Conservation (phyloP, 1,139 yeast genomes). For the Candida dubliniensis region DNA sequence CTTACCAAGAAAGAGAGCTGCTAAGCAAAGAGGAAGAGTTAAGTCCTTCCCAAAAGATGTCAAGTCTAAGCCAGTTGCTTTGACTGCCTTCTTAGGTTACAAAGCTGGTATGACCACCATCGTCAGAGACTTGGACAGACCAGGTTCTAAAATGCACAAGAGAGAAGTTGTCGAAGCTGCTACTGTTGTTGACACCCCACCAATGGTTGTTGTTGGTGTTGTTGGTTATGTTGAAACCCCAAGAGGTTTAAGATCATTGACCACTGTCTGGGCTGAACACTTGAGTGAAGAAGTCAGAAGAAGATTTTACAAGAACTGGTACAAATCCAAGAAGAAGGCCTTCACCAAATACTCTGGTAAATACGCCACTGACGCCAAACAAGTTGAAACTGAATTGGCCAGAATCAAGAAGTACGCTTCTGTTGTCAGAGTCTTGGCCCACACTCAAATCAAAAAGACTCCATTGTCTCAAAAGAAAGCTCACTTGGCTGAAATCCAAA, state of each 20-base stretch:
- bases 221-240: constrained; percentile 99
- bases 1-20: constrained; percentile 99
- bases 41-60: constrained; percentile 99
- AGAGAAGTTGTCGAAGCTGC: constrained; percentile 99
- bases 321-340: constrained; percentile 99
- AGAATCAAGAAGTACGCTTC: constrained; percentile 98
- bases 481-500: constrained; percentile 98
- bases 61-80: constrained; percentile 96
- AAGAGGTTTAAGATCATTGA: constrained; percentile 98
- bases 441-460: constrained; percentile 99
- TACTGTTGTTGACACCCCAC: constrained; percentile 99
- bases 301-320: constrained; percentile 99
- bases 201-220: constrained; percentile 98
- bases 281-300: constrained; percentile 98
- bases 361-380: constrained; percentile 90
- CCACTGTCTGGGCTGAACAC: constrained; percentile 99
- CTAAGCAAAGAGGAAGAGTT: constrained; percentile 97
- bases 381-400: constrained; percentile 94
- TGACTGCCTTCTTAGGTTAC: constrained; percentile 99
- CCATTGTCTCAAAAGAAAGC: constrained; percentile 99
- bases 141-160: constrained; percentile 99
- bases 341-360: constrained; percentile 99
- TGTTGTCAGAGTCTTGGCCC: constrained; percentile 98
- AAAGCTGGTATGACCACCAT: constrained; percentile 99
- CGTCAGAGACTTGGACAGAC: constrained; percentile 99